Percentiles rank a stretch among this genome's conserved stretches.
Conservation (phyloP, 1,139 yeast genomes). For the Saccharomyces hybrid region DNA sequence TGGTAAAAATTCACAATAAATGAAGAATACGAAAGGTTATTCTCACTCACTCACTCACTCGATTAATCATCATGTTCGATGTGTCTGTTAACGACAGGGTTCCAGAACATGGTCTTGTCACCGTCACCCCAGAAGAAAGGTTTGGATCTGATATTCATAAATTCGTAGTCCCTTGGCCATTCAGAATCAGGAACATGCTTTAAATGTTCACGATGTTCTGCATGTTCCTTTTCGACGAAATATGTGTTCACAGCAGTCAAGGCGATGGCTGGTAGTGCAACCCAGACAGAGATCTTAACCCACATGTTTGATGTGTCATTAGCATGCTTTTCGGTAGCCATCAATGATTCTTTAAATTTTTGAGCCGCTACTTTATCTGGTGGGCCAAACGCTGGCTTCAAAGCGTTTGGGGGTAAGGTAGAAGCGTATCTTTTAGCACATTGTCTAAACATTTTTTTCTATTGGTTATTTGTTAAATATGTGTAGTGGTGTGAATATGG, state of each 20-base stretch:
- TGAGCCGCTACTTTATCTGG: slow-evolving; percentile 48
- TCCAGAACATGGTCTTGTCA: slow-evolving; percentile 96
- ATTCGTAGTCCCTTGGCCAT: slow-evolving; percentile 86
- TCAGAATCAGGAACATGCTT: slow-evolving; percentile 75
- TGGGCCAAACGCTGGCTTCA: slow-evolving; percentile 32
- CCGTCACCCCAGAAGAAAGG: slow-evolving; percentile 98
- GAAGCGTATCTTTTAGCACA: slow-evolving; percentile 25
- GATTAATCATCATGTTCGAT: slow-evolving; percentile 31
- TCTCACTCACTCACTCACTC: not conserved
- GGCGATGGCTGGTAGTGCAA: slow-evolving; percentile 76
- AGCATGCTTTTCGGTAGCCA: slow-evolving; percentile 74
- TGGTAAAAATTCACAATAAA: not conserved
- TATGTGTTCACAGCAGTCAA: slow-evolving; percentile 73
- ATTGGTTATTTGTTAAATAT: not conserved
- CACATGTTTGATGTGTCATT: slow-evolving; percentile 66
- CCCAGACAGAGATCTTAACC: slow-evolving; percentile 73
- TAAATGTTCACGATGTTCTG: slow-evolving; percentile 79
- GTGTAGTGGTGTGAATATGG: not conserved
- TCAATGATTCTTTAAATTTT: slow-evolving; percentile 41
- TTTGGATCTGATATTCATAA: slow-evolving; percentile 79
- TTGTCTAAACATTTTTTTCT: slow-evolving; percentile 23
- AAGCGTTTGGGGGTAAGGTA: slow-evolving; percentile 25
- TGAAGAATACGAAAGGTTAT: not conserved
- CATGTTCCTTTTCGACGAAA: slow-evolving; percentile 77
- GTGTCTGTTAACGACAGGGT: slow-evolving; percentile 83